Percentiles rank a stretch among this genome's conserved stretches.
Conservation (phyloP, 495 filamentous ascomycete genomes). For the Daldinia bambusicola region DNA sequence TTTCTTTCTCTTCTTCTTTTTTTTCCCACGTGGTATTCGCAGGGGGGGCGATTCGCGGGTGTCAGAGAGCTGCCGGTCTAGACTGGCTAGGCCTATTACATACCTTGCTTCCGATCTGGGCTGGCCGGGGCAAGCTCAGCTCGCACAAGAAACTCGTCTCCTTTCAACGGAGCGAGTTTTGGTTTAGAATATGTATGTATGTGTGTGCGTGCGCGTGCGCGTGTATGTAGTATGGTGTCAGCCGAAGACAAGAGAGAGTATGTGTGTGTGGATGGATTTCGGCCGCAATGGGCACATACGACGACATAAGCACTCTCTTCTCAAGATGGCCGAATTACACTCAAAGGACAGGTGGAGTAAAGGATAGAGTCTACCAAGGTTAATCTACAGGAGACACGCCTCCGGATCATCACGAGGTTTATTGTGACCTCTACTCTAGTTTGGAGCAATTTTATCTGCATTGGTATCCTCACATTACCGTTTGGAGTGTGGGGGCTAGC, state of each 20-base stretch:
- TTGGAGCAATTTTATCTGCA: neutral
- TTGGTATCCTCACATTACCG: neutral
- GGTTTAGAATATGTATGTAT: constrained; percentile 2
- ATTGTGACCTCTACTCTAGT: neutral
- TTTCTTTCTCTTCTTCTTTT: neutral
- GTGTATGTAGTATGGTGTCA: neutral
- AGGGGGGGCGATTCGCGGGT: too few relatives aligned
- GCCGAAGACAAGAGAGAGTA: neutral
- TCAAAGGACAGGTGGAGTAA: neutral
- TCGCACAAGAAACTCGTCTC: constrained; percentile 21
- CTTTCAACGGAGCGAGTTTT: neutral
- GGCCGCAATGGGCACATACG: too few relatives aligned
- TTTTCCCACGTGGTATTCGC: neutral
- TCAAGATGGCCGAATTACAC: neutral
- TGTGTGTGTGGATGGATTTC: too few relatives aligned
- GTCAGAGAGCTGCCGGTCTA: too few relatives aligned
- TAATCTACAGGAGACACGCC: constrained; percentile 5
- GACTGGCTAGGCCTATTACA: neutral
- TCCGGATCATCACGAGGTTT: neutral
- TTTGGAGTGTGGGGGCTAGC: neutral
- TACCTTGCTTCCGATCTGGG: neutral
- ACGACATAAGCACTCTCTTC: too few relatives aligned
- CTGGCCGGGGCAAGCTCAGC: neutral
- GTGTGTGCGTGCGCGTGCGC: too few relatives aligned
- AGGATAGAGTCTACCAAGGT: neutral